These are phyloP conservation scores for Globisporangium abappressorium DNA, from an alignment of 352 stramenopile species.

Conservation along the genomic window DNA sequence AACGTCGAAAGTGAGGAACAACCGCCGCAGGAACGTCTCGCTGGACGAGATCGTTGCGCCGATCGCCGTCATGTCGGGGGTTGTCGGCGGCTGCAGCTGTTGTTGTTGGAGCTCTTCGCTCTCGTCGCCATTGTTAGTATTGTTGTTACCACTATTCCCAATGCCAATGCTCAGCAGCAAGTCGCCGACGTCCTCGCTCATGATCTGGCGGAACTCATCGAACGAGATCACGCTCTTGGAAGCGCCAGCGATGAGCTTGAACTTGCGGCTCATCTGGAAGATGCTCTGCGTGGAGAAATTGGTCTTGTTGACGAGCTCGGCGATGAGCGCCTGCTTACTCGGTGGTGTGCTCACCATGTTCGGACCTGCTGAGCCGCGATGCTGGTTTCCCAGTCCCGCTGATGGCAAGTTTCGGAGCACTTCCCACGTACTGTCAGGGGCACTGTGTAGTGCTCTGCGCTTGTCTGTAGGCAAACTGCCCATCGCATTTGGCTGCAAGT, in stretches of 20 bases:
- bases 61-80: constrained; percentile 27
- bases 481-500: constrained; percentile 19
- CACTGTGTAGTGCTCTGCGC: constrained; percentile 13
- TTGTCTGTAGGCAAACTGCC: constrained; percentile 17
- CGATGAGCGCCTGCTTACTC: constrained; percentile 47
- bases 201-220: constrained; percentile 38
- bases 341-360: background rate
- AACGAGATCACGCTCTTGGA: constrained; percentile 38
- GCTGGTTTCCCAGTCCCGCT: background rate
- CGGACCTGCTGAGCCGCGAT: background rate
- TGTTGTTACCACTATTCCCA: background rate
- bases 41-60: constrained; percentile 43
- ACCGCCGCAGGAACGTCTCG: constrained; percentile 37
- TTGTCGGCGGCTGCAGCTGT: background rate
- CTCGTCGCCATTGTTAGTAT: background rate
- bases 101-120: background rate
- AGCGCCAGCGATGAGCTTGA: constrained; percentile 38
- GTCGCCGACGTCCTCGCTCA: constrained; percentile 31
- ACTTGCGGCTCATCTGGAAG: constrained; percentile 51
- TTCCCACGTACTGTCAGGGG: constrained; percentile 22
- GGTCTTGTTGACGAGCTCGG: constrained; percentile 36
- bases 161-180: constrained; percentile 26
- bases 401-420: constrained; percentile 18
- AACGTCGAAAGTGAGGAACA: constrained; percentile 42
- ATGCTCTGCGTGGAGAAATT: constrained; percentile 43